A percentile compares a stretch with the other conserved stretches of the same genome.
Evolutionary conservation across 192 early-diverging fungal genomes (phyloP).

Genomic region (Piromyces finnis): DNA sequence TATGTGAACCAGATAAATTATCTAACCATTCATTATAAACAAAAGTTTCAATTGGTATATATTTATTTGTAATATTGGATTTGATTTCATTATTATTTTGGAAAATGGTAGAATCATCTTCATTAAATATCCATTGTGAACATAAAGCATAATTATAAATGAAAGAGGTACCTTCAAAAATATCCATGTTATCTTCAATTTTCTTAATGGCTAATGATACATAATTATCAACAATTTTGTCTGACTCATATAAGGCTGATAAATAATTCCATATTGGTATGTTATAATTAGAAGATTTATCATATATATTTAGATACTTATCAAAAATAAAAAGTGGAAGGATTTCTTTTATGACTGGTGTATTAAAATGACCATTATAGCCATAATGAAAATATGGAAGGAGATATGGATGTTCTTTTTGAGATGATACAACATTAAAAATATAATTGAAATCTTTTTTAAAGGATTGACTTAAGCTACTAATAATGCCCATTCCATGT

Average conservation of each 20-base stretch:
- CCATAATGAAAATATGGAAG: not conserved
- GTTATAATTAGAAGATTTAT: not conserved
- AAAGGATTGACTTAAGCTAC: not conserved
- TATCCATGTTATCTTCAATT: not conserved
- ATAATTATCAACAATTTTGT: not conserved
- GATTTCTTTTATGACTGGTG: not conserved
- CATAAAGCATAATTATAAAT: not conserved
- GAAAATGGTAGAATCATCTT: not conserved
- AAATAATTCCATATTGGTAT: not conserved
- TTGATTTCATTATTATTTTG: not conserved
- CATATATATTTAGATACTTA: not conserved
- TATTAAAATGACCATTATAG: not conserved
- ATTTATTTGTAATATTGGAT: not conserved
- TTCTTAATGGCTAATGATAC: not conserved
- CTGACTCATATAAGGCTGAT: not conserved
- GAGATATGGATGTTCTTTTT: not conserved
- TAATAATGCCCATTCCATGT: not conserved
- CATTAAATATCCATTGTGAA: not conserved
- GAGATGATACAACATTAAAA: not conserved
- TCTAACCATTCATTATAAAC: not conserved
- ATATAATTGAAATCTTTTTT: not conserved
- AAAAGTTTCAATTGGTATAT: not conserved
- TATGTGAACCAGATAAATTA: not conserved
- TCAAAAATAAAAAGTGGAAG: not conserved
- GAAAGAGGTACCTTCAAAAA: not conserved